phyloP scores from a whole-genome alignment of 495 filamentous ascomycete species.

The Aspergillus hancockii region DNA sequence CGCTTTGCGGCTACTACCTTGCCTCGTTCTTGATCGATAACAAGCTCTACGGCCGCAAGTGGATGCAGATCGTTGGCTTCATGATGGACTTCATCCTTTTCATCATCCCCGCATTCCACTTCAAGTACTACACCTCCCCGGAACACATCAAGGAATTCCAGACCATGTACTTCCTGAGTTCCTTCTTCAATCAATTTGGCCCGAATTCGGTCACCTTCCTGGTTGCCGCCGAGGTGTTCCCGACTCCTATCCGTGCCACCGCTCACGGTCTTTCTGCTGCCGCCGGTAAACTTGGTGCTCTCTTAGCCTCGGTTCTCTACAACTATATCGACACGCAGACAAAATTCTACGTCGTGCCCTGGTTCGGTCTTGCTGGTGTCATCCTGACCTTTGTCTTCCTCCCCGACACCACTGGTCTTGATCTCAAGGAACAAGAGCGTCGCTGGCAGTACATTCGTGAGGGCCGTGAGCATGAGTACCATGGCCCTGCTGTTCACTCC shows the following conservation, averaged over 20 bases:
- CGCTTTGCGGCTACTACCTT: conserved; percentile 80
- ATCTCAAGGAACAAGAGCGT: conserved; percentile 92
- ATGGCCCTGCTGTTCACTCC: conserved; percentile 84
- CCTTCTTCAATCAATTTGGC: conserved; percentile 96
- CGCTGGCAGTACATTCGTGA: conserved; percentile 78
- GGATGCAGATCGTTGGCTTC: conserved; percentile 91
- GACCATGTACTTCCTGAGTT: conserved; percentile 87
- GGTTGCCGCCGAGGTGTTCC: conserved; percentile 87
- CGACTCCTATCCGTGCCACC: conserved; percentile 84
- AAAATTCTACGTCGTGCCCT: conserved; percentile 86
- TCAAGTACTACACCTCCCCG: conserved; percentile 68
- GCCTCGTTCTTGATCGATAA: conserved; percentile 82
- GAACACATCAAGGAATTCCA: conserved; percentile 77
- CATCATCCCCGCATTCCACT: conserved; percentile 80
- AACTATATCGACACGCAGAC: conserved; percentile 78
- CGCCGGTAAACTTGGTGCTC: conserved; percentile 78
- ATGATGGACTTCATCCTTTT: conserved; percentile 84
- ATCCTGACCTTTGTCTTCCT: conserved; percentile 77
- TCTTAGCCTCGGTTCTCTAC: conserved; percentile 80
- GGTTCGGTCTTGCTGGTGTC: conserved; percentile 85
- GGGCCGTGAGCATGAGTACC: conserved; percentile 76
- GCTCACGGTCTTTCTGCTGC: conserved; percentile 89
- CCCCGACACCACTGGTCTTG: conserved; percentile 88
- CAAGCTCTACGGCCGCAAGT: conserved; percentile 88
- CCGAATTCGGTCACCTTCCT: conserved; percentile 92